Base-by-base conservation (phyloP, 2,329 filamentous ascomycete genomes). In the Xylaria hypoxylon region DNA sequence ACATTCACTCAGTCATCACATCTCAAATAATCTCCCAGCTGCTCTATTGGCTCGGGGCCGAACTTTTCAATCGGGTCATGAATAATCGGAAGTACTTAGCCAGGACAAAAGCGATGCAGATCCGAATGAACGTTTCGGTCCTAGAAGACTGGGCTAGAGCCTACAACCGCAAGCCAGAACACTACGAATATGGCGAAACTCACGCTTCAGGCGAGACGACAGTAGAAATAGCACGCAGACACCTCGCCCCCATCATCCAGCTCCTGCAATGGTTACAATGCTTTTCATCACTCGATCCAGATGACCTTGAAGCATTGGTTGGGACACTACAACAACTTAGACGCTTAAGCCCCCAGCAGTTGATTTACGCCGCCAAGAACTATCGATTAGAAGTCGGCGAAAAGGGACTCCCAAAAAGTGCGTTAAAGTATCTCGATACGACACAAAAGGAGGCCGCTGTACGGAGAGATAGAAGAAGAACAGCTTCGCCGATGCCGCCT, bases 61-160 rank as follows among this genome's bases (percentile, higher is more conserved):
- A 99, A 80, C 87, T 98, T 8, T 99, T 99, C 83, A 99, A 99
- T 79, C 91, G 95, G 65, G 92, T 99, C 79, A 97, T 99, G 92
- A 95, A 92, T 33, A 97, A 96, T 75, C 89, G 93, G 70, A 94
- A 95, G 77, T 99, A 97, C 75, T 85, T 99, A 10, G 95, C 96
- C 5, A 88, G 96, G 59, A 99, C 96, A 19, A 99, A 99, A 79
- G 96, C 96, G 3, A 99, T 99, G 96, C 96, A 99, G 78, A 98
- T 99, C 73, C 92, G 96, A 71, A 98, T 99, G 94, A 99, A 99
- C 77, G 89, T 99, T 6, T 98, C 96, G 0, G 91, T 90, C 7
- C 83, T 99, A 22, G 96, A 99, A 79, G 96, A 99, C 76, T 99
- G 96, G 96, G 95, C 96, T 1, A 87, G 95, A 33, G 86, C 88